A percentile compares a stretch with the other conserved stretches of the same genome.
phyloP scores from a whole-genome alignment of 148 eudicot species.

The Rhododendron kiyosumense region DNA sequence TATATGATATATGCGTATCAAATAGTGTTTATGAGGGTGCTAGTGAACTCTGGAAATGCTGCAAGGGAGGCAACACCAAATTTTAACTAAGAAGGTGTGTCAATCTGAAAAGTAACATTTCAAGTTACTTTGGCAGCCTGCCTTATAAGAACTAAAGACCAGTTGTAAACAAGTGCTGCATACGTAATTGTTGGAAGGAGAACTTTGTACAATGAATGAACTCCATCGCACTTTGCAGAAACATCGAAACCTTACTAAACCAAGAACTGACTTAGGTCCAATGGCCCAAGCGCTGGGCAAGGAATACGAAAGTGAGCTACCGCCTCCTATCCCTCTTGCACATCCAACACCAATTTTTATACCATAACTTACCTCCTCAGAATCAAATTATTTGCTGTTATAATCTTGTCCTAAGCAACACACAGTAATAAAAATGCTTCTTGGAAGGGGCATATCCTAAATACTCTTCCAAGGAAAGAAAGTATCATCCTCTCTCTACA shows the following conservation, averaged over 20 bases:
- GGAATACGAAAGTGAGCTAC: background rate
- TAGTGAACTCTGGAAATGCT: background rate
- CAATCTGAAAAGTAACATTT: background rate
- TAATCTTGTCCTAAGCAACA: background rate
- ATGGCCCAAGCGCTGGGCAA: background rate
- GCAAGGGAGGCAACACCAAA: background rate
- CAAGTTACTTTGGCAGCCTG: slow-evolving; percentile 4
- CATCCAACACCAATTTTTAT: background rate
- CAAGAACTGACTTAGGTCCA: background rate
- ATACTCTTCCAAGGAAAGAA: background rate
- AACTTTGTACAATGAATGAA: background rate
- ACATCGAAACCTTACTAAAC: background rate
- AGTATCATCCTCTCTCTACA: background rate
- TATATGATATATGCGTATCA: background rate
- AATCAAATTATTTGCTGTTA: background rate
- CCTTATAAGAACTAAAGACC: background rate
- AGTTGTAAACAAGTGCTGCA: slow-evolving; percentile 2
- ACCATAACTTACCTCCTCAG: background rate
- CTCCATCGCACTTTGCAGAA: background rate
- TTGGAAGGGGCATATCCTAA: background rate
- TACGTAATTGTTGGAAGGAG: no score
- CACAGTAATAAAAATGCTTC: background rate
- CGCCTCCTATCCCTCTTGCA: background rate
- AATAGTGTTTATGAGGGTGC: background rate
- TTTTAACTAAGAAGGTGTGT: background rate